These are phyloP conservation scores for Pseudogymnoascus sp. DNA, from an alignment of 2,329 filamentous ascomycete species.

Conservation along the genomic window DNA sequence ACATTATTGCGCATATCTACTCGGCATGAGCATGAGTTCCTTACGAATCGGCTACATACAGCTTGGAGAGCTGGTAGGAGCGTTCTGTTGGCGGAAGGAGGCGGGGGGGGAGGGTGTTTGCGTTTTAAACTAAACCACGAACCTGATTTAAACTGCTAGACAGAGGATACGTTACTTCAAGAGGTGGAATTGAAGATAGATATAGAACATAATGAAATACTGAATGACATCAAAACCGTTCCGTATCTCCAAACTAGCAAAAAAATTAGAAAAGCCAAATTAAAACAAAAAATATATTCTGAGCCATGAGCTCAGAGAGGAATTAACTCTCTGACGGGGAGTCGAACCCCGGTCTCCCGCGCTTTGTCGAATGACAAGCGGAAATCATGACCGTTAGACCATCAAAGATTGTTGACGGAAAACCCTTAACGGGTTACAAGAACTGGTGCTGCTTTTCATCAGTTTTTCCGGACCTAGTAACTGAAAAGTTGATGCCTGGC, in stretches of 20 bases:
- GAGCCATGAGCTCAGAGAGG: conserved; percentile 7
- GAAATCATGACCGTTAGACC: conserved; percentile 27
- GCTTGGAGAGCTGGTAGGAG: not conserved
- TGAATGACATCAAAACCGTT: not conserved
- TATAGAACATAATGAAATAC: conserved; percentile 5
- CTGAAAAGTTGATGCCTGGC: not conserved
- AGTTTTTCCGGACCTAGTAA: not conserved
- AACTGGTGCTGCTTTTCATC: not conserved
- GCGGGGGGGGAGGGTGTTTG: not conserved
- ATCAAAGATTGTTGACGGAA: conserved; percentile 12
- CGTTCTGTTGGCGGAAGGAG: not conserved
- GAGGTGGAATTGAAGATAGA: not conserved
- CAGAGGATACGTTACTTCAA: not conserved
- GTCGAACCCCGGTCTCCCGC: conserved; percentile 25
- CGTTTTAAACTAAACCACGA: not conserved
- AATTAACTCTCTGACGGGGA: conserved; percentile 22
- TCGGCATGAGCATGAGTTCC: not conserved
- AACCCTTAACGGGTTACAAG: not conserved
- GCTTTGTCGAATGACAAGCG: conserved; percentile 20
- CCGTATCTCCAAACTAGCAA: not conserved
- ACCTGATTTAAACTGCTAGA: not conserved
- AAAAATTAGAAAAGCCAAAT: not conserved
- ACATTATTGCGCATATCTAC: not conserved
- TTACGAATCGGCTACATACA: not conserved
- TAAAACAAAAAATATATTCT: not conserved